A percentile compares a stretch with the other conserved stretches of the same genome.
Conservation (phyloP, 176 grass and related monocot species). For the Carex cristatella region DNA sequence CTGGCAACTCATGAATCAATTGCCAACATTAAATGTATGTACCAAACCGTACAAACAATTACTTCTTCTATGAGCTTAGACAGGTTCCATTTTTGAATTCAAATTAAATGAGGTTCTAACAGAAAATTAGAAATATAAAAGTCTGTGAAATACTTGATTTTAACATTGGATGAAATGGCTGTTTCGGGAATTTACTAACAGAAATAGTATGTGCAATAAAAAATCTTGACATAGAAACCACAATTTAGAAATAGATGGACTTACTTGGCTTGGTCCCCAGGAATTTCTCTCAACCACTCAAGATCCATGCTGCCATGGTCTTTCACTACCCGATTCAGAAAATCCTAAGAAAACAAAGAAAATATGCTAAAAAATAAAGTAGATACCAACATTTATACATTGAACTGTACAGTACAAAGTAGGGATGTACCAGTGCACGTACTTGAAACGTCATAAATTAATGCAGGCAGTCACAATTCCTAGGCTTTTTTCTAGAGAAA, state of each 20-base stretch:
- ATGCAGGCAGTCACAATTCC: not conserved
- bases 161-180: not conserved
- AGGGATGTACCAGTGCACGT: not conserved
- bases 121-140: conserved; percentile 3
- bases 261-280: conserved; percentile 79
- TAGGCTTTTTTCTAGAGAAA: not conserved
- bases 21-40: conserved; percentile 3
- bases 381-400: conserved; percentile 1
- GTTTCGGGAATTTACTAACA: not conserved
- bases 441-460: conserved; percentile 3
- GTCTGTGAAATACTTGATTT: not conserved
- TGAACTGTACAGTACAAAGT: not conserved
- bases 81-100: not conserved
- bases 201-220: conserved; percentile 14
- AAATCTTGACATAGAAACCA: conserved; percentile 22
- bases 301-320: conserved; percentile 97
- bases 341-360: conserved; percentile 48
- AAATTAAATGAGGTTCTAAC: not conserved
- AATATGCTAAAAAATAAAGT: not conserved
- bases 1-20: conserved; percentile 31
- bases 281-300: conserved; percentile 77
- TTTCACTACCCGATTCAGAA: conserved; percentile 76
- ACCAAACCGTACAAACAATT: conserved; percentile 26
- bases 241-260: conserved; percentile 22
- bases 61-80: conserved; percentile 1